These are phyloP conservation scores for Suillus paluster DNA, from an alignment of 768 basidiomycete genomes.

Conservation along the genomic window DNA sequence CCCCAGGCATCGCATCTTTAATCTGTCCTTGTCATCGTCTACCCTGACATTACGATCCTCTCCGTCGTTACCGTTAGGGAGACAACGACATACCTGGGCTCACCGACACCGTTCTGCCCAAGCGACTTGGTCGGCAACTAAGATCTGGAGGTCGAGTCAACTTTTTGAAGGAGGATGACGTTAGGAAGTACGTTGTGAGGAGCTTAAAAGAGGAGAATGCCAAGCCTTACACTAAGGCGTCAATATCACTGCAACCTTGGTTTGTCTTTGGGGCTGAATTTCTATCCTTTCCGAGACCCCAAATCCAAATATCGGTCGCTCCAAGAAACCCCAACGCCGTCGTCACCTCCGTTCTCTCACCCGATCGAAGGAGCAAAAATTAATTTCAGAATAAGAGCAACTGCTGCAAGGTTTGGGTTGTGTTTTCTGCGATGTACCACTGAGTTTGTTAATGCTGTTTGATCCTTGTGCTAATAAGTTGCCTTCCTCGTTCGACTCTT, in stretches of 20 bases:
- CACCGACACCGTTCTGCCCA: slow-evolving; percentile 91
- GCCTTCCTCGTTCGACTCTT: not conserved
- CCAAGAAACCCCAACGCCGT: slow-evolving; percentile 98
- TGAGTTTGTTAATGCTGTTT: not conserved
- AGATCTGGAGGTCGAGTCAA: slow-evolving; percentile 98
- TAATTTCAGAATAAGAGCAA: slow-evolving; percentile 90
- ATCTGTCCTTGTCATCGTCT: too few relatives aligned
- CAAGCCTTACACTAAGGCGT: slow-evolving; percentile 98
- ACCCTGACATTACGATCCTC: slow-evolving; percentile 94
- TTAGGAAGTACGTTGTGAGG: slow-evolving; percentile 95
- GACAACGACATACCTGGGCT: slow-evolving; percentile 88
- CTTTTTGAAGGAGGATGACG: slow-evolving; percentile 96
- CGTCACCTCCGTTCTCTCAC: slow-evolving; percentile 88
- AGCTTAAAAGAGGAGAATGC: slow-evolving; percentile 86
- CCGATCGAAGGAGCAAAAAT: slow-evolving; percentile 93
- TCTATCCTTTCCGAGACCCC: slow-evolving; percentile 59
- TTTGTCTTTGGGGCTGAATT: slow-evolving; percentile 8
- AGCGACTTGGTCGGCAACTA: slow-evolving; percentile 94
- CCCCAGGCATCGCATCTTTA: too few relatives aligned
- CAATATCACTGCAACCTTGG: slow-evolving; percentile 37
- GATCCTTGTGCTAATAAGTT: not conserved
- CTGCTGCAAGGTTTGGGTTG: not conserved
- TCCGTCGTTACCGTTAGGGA: slow-evolving; percentile 93
- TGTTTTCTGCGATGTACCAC: not conserved
- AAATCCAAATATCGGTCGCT: slow-evolving; percentile 96